Evolutionary conservation across 345 rosid genomes (phyloP).

Genomic region (Eucalyptus tenuipes): DNA sequence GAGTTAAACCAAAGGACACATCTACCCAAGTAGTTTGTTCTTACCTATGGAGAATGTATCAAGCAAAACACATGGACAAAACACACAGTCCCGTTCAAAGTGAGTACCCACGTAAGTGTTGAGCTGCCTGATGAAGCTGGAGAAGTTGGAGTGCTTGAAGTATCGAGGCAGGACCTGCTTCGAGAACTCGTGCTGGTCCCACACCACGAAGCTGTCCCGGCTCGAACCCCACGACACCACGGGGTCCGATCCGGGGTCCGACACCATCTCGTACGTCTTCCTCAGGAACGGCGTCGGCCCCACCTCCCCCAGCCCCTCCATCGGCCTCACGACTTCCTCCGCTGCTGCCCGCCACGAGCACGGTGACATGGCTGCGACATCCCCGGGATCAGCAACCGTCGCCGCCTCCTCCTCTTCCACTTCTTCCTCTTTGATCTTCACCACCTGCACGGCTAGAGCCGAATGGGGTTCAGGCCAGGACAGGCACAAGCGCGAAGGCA

Average conservation of each 20-base stretch:
- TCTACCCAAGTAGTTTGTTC: neutral
- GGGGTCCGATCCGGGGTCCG: slow-evolving; percentile 29
- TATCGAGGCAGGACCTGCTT: slow-evolving; percentile 36
- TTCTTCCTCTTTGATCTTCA: neutral
- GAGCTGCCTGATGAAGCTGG: slow-evolving; percentile 64
- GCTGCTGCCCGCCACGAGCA: neutral
- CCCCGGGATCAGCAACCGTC: neutral
- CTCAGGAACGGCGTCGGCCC: slow-evolving; percentile 48
- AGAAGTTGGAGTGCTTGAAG: slow-evolving; percentile 64
- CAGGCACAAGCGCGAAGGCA: neutral
- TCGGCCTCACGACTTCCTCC: slow-evolving; percentile 21
- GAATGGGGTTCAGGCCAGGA: neutral
- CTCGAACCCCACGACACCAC: slow-evolving; percentile 33
- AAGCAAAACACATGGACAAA: neutral
- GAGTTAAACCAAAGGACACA: neutral
- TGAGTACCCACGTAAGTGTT: slow-evolving; percentile 40
- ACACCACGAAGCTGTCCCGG: slow-evolving; percentile 37
- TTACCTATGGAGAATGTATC: neutral
- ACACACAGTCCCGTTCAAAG: neutral
- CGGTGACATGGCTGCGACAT: neutral
- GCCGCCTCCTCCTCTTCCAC: neutral
- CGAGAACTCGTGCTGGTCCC: slow-evolving; percentile 34
- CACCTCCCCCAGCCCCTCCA: slow-evolving; percentile 39
- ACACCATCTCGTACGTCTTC: slow-evolving; percentile 44
- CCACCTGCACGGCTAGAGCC: neutral